Evolutionary conservation across 2,329 filamentous ascomycete species (phyloP), one percentile per base, ranked within the genome.

Genomic region (Arthroderma sp.): DNA sequence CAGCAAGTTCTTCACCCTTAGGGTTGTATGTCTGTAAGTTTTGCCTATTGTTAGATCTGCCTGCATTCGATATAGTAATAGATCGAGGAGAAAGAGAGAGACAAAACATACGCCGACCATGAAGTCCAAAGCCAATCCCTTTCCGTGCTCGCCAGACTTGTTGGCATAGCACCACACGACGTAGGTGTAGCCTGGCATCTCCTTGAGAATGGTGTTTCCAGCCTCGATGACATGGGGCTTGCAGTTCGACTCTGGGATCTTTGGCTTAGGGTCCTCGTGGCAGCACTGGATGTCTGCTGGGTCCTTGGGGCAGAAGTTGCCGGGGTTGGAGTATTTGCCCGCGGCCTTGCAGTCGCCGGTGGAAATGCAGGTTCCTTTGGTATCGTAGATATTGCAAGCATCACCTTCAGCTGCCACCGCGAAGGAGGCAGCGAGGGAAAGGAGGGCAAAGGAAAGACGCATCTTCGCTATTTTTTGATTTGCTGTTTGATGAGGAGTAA

Each of bases 1-100:
- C 67, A 1, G 69, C 70, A 31, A 72, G 68, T 31, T 66, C 57
- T 22, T 59, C 58, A 6, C 68, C 68, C 1, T 62, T 63, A 15
- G 62, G 50, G 5, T 63, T 63, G 40, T 60, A 58, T 2, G 52
- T 47, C 66, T 68, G 43, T 33, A 43, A 46, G 22, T 36, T 45
- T 40, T 40, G 4, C n/a, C 11, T 27, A 15, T 37, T 11, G 31
- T 11, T 7, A 42, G 31, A 27, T 36, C 22, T 3, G 29, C 10
- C 10, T 33, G 36, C 29, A 28, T 27, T 5, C 45, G 4, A 45
- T 41, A 32, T 28, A 40, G 27, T 22, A 30, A 37, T 22, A 9
- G 36, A 22, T n/a, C 27, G 38, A 8, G n/a, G n/a, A 28, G 32
- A 38, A 29, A 33, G 29, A 34, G 22, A 36, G 10, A 15, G 36